Evolutionary conservation across 2,329 filamentous ascomycete species (phyloP).

Genomic region (Didymella pomorum): DNA sequence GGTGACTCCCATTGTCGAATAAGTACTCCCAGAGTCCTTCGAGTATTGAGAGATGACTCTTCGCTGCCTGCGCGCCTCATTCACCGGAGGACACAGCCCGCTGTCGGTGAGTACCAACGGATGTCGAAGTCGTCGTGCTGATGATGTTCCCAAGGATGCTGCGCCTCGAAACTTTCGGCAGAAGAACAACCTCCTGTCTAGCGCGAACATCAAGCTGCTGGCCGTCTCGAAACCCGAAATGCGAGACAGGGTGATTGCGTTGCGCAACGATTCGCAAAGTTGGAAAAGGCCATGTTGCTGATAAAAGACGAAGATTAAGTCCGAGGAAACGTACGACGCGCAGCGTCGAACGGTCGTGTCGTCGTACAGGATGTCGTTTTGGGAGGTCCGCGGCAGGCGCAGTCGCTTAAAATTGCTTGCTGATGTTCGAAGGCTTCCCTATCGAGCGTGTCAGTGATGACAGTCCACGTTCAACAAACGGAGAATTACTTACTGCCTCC

Average conservation of each 20-base stretch:
- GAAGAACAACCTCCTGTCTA: slow-evolving; percentile 6
- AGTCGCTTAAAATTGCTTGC: slow-evolving; percentile 28
- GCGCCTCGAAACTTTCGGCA: slow-evolving; percentile 28
- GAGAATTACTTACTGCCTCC: slow-evolving; percentile 33
- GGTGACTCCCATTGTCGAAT: slow-evolving; percentile 34
- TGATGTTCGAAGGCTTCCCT: slow-evolving; percentile 26
- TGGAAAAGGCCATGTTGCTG: slow-evolving; percentile 12
- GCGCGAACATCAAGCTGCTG: slow-evolving; percentile 7
- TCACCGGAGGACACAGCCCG: slow-evolving; percentile 46
- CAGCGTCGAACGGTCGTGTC: slow-evolving; percentile 24
- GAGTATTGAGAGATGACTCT: slow-evolving; percentile 31
- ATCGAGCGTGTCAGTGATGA: slow-evolving; percentile 20
- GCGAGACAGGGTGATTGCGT: slow-evolving; percentile 20
- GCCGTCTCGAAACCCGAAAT: slow-evolving; percentile 12
- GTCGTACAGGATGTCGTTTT: slow-evolving; percentile 16
- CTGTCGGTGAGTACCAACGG: slow-evolving; percentile 24
- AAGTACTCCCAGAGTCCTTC: slow-evolving; percentile 40
- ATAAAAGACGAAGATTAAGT: slow-evolving; percentile 3
- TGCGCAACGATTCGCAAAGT: slow-evolving; percentile 14
- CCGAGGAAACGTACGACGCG: slow-evolving; percentile 33
- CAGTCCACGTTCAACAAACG: slow-evolving; percentile 1
- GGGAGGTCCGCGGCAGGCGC: slow-evolving; percentile 16
- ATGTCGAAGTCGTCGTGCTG: slow-evolving; percentile 15
- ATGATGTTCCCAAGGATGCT: slow-evolving; percentile 26
- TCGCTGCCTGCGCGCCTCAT: slow-evolving; percentile 23